Evolutionary conservation across 257 asterid species (phyloP), one percentile per base, ranked within the genome.

Genomic region (Solanum sejunctum): DNA sequence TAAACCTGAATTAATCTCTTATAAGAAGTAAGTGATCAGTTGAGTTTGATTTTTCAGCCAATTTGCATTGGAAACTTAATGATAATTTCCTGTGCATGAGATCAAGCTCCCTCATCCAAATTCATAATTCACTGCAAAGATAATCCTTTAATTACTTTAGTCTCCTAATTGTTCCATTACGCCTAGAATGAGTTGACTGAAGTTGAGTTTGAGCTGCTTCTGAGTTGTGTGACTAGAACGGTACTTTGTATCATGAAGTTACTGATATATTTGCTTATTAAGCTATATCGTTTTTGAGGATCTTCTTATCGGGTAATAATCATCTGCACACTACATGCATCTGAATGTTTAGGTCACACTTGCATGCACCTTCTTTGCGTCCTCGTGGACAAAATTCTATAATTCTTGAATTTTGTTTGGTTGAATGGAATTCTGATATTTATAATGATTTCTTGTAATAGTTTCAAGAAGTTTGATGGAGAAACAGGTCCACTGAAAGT

Each of bases 381-480:
- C 23, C 41, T 82, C 57, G 0, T 82, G 28, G 84, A 45, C 15
- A 82, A 6, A 21, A 23, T 63, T 47, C 56, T 66, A 20, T 51
- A 61, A 43, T 39, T 8, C 0, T n/a, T 17, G 41, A 41, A 43
- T 7, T 82, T 82, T 15, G 12, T 61, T 82, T 51, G 57, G 70
- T 58, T 87, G 85, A 69, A 64, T 69, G 20, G 26, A 63, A 20
- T 64, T 66, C 41, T 80, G 85, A 69, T 71, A 21, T 4, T n/a
- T 26, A 28, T 52, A 16, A 26, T 78, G 2, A 23, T 80, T 21
- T 45, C 13, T 69, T 43, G 21, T 83, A 61, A 58, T 66, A 88
- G 88, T 64, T 82, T 84, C 60, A 86, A 80, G 84, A 86, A 88
- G 80, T 8, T 54, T 63, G 80, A 75, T 86, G 87, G 79, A 63